Evolutionary conservation across 768 basidiomycete species (phyloP).

Genomic region (Collybia mongolica): DNA sequence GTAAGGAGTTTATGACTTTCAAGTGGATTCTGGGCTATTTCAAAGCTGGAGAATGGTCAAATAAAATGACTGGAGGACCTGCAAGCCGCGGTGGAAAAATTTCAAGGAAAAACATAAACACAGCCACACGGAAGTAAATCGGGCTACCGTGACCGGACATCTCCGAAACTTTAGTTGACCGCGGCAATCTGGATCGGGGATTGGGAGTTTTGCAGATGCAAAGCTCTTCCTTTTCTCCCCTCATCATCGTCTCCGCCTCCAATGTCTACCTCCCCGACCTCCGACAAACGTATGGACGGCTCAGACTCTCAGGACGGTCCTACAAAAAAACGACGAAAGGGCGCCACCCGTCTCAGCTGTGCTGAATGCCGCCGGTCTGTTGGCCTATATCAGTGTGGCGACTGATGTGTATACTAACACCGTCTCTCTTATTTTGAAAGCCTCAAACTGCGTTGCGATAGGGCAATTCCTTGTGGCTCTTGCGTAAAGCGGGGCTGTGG

Average conservation of each 20-base stretch:
- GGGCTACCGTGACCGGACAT: conserved; percentile 9
- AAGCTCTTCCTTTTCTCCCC: conserved; percentile 16
- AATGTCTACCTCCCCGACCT: conserved; percentile 35
- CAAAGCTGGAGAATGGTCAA: too few species aligned
- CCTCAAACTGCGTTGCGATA: conserved; percentile 73
- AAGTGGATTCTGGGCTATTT: too few species aligned
- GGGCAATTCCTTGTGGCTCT: conserved; percentile 73
- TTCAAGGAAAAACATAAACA: background rate
- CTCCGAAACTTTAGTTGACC: conserved; percentile 11
- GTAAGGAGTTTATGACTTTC: too few species aligned
- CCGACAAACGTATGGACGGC: conserved; percentile 25
- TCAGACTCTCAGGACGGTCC: conserved; percentile 24
- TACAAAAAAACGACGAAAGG: conserved; percentile 62
- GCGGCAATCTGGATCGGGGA: conserved; percentile 13
- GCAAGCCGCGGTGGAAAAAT: background rate
- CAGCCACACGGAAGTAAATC: conserved; percentile 21
- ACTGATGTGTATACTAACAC: background rate
- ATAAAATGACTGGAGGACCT: background rate
- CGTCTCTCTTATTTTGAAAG: conserved; percentile 30
- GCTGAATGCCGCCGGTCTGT: conserved; percentile 75
- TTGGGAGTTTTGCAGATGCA: background rate
- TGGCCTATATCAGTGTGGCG: background rate
- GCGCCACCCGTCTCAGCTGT: conserved; percentile 75
- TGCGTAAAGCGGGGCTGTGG: conserved; percentile 81
- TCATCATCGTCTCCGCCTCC: conserved; percentile 19